Evolutionary conservation across 306 rosid genomes (phyloP).

Genomic region (Medicago ruthenica): DNA sequence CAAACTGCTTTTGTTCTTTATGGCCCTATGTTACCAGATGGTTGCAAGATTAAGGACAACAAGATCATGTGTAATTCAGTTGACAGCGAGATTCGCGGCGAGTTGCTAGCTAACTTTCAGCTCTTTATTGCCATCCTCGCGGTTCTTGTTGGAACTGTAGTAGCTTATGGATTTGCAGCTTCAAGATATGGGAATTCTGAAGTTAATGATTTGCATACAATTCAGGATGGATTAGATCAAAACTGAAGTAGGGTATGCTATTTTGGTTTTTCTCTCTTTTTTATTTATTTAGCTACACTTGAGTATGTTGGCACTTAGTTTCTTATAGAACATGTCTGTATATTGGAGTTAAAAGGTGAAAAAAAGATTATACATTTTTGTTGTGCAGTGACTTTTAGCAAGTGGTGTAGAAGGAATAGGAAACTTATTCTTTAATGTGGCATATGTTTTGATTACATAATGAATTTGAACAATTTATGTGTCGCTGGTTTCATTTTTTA

Average conservation of each 20-base stretch:
- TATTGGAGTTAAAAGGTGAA: conserved; percentile 30
- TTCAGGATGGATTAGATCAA: conserved; percentile 53
- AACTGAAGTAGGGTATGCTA: conserved; percentile 44
- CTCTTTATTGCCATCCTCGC: conserved; percentile 61
- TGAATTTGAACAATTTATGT: conserved; percentile 13
- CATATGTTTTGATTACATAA: conserved; percentile 7
- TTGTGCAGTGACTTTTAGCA: conserved; percentile 23
- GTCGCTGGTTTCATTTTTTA: conserved; percentile 16
- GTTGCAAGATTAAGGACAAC: conserved; percentile 64
- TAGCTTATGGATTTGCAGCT: conserved; percentile 60
- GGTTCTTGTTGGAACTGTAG: conserved; percentile 67
- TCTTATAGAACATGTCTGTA: conserved; percentile 31
- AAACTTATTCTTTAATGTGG: not conserved
- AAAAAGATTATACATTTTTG: conserved; percentile 6
- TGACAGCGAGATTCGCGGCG: conserved; percentile 82
- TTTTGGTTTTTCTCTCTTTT: not conserved
- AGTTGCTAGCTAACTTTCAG: conserved; percentile 95
- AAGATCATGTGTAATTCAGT: conserved; percentile 58
- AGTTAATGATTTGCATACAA: conserved; percentile 40
- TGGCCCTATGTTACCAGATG: conserved; percentile 93
- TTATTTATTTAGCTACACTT: not conserved
- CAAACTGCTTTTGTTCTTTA: conserved; percentile 96
- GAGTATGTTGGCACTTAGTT: conserved; percentile 34
- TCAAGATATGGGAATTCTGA: conserved; percentile 64
- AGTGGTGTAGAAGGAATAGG: conserved; percentile 4